A percentile compares a stretch with the other conserved stretches of the same genome.
phyloP scores from a whole-genome alignment of 495 filamentous ascomycete genomes.

The Staphylotrichum tortipilum region DNA sequence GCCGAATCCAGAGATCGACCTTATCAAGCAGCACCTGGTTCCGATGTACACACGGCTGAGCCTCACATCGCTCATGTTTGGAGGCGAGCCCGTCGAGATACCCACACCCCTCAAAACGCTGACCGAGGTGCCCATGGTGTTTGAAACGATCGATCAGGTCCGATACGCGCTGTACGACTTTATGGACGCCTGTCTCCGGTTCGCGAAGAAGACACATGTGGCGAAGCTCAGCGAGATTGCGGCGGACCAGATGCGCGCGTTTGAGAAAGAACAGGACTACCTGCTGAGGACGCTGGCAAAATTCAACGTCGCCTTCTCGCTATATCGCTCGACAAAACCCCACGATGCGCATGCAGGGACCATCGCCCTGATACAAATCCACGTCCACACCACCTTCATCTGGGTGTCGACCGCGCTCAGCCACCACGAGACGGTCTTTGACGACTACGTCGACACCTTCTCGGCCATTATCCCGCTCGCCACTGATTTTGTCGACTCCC shows the following conservation, averaged over 20 bases:
- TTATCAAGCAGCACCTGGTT: constrained; percentile 33
- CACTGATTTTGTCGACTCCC: constrained; percentile 20
- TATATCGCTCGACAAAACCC: constrained; percentile 19
- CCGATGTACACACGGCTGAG: constrained; percentile 37
- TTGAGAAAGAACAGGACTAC: constrained; percentile 24
- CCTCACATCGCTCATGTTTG: constrained; percentile 31
- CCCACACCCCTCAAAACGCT: constrained; percentile 22
- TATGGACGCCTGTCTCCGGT: constrained; percentile 27
- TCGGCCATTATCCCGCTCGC: constrained; percentile 30
- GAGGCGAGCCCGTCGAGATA: constrained; percentile 20
- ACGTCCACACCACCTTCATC: constrained; percentile 23
- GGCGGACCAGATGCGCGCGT: constrained; percentile 17
- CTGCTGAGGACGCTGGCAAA: constrained; percentile 24
- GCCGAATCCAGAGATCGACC: constrained; percentile 20
- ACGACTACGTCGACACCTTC: constrained; percentile 29
- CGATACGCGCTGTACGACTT: constrained; percentile 29
- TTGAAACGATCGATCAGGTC: constrained; percentile 23
- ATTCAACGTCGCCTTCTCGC: constrained; percentile 27
- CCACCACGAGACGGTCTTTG: constrained; percentile 29
- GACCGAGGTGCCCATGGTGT: constrained; percentile 23
- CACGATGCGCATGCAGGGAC: constrained; percentile 17
- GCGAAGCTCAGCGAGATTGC: constrained; percentile 17
- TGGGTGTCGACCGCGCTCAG: constrained; percentile 32
- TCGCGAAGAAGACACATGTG: constrained; percentile 20
- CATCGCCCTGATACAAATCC: constrained; percentile 24